Evolutionary conservation across 371 early-diverging fungal genomes (phyloP).

Genomic region (Batkoa obscura): DNA sequence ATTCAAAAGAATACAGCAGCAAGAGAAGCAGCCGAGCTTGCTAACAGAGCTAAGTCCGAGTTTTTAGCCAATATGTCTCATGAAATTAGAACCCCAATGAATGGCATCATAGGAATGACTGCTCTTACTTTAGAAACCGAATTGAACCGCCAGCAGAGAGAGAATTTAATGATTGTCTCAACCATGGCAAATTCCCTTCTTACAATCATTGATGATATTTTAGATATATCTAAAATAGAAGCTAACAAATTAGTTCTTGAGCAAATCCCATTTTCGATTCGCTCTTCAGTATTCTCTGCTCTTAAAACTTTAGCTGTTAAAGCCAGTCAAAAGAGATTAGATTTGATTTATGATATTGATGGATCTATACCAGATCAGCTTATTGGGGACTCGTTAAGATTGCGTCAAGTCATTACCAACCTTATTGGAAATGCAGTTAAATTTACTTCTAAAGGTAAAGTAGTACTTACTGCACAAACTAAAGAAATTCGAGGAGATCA

Average conservation of each 20-base stretch:
- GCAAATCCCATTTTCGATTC: slow-evolving; percentile 14
- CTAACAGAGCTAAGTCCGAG: slow-evolving; percentile 27
- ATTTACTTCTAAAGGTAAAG: slow-evolving; percentile 34
- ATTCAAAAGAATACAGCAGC: slow-evolving; percentile 48
- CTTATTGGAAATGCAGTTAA: slow-evolving; percentile 43
- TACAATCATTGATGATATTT: slow-evolving; percentile 57
- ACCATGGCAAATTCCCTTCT: slow-evolving; percentile 40
- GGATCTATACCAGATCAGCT: slow-evolving; percentile 15
- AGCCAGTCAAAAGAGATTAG: slow-evolving; percentile 8
- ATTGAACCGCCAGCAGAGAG: slow-evolving; percentile 49
- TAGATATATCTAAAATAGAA: slow-evolving; percentile 61
- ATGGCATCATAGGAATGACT: slow-evolving; percentile 61
- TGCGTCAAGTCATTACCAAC: slow-evolving; percentile 28
- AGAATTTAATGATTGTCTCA: slow-evolving; percentile 49
- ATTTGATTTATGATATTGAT: slow-evolving; percentile 11
- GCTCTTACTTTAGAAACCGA: slow-evolving; percentile 39
- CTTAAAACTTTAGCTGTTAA: slow-evolving; percentile 5
- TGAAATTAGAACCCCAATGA: slow-evolving; percentile 28
- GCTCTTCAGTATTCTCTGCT: slow-evolving; percentile 7
- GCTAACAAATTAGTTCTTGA: slow-evolving; percentile 25
- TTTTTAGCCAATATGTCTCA: slow-evolving; percentile 7
- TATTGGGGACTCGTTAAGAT: slow-evolving; percentile 23
- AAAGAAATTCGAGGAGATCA: neutral
- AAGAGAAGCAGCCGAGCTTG: slow-evolving; percentile 49
- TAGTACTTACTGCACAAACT: slow-evolving; percentile 9